Evolutionary conservation across 495 filamentous ascomycete genomes (phyloP).

Genomic region (Aspergillus sclerotiicarbonarius): DNA sequence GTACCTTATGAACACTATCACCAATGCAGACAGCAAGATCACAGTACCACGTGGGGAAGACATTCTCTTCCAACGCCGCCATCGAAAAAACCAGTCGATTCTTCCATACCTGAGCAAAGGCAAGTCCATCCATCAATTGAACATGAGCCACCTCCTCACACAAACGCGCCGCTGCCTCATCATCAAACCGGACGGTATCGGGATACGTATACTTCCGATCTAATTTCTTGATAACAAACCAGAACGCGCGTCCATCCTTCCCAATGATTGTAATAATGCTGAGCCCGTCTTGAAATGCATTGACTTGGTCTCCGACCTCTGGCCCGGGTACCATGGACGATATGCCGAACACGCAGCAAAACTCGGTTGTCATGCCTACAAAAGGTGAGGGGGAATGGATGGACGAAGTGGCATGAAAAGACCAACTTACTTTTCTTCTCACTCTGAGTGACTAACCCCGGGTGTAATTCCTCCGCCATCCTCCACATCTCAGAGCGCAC

Average conservation of each 20-base stretch:
- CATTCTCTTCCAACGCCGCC: constrained; percentile 24
- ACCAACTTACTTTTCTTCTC: no score
- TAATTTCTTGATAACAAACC: constrained; percentile 42
- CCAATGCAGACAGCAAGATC: constrained; percentile 25
- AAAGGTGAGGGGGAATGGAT: no score
- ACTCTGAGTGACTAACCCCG: no score
- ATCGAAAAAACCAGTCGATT: constrained; percentile 16
- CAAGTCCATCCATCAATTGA: constrained; percentile 5
- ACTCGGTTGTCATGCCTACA: no score
- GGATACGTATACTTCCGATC: constrained; percentile 36
- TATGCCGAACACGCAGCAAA: no score
- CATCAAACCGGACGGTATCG: constrained; percentile 33
- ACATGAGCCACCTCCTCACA: background rate
- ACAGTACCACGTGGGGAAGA: constrained; percentile 22
- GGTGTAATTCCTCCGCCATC: constrained; percentile 22
- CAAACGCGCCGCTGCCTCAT: constrained; percentile 8
- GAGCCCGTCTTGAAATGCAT: no score
- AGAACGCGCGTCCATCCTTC: constrained; percentile 17
- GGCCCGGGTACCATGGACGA: no score
- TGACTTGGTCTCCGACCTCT: no score
- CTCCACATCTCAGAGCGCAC: constrained; percentile 37
- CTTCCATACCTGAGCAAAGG: constrained; percentile 22
- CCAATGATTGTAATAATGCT: constrained; percentile 10
- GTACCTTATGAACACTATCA: constrained; percentile 31
- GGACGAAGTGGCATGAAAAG: no score